A percentile compares a stretch with the other conserved stretches of the same genome.
Conservation (phyloP, 1,284 basidiomycete species). For the Ustilago sp. region DNA sequence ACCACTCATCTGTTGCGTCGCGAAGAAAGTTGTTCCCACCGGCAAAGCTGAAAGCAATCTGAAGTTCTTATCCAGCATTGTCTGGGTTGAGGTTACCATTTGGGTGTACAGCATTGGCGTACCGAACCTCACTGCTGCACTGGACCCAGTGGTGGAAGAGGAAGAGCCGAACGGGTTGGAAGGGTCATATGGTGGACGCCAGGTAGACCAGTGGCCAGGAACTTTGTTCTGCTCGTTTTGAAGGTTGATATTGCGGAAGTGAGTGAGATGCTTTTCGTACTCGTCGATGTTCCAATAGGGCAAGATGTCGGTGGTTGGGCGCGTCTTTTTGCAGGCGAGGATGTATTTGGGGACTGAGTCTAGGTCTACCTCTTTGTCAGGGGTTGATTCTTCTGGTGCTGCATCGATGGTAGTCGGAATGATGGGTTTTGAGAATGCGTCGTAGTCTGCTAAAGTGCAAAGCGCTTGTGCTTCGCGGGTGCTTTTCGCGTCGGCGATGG, state of each 20-base stretch:
- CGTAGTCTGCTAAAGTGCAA: slow-evolving; percentile 44
- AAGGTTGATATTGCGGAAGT: slow-evolving; percentile 29
- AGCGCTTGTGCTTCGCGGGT: slow-evolving; percentile 24
- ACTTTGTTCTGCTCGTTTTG: slow-evolving; percentile 17
- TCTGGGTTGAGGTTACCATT: slow-evolving; percentile 92
- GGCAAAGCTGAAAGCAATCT: slow-evolving; percentile 79
- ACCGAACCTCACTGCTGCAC: slow-evolving; percentile 71
- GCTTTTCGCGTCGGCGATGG: slow-evolving; percentile 9
- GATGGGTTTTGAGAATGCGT: slow-evolving; percentile 35
- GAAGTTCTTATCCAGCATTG: slow-evolving; percentile 90
- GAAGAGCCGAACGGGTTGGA: slow-evolving; percentile 34
- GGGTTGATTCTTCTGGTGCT: slow-evolving; percentile 16
- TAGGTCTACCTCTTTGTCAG: slow-evolving; percentile 56
- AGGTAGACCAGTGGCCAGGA: slow-evolving; percentile 36
- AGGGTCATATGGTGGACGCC: slow-evolving; percentile 35
- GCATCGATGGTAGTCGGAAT: slow-evolving; percentile 4
- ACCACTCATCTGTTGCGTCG: slow-evolving; percentile 87
- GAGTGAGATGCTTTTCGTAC: slow-evolving; percentile 39
- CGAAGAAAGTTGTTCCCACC: slow-evolving; percentile 82
- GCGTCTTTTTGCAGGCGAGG: slow-evolving; percentile 29
- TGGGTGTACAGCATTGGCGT: slow-evolving; percentile 87
- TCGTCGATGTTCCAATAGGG: slow-evolving; percentile 49
- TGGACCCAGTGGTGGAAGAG: not conserved
- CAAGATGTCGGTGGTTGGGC: slow-evolving; percentile 17
- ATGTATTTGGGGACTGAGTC: slow-evolving; percentile 63